phyloP scores from a whole-genome alignment of 345 rosid species.

The Bruguiera parviflora region DNA sequence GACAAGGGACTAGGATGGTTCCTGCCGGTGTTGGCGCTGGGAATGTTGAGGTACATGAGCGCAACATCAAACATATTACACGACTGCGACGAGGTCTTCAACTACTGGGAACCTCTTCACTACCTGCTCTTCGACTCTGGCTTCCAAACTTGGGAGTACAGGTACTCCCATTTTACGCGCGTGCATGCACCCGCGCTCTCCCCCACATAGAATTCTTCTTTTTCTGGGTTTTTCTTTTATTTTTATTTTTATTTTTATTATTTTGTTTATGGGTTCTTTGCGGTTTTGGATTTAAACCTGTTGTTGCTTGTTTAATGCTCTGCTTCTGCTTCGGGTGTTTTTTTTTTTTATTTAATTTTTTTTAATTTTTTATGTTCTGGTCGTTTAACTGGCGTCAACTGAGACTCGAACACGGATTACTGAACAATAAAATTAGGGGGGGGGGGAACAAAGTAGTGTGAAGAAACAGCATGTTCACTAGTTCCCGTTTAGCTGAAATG shows the following conservation, averaged over 20 bases:
- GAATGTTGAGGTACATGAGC: conserved; percentile 88
- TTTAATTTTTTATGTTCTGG: too few species aligned
- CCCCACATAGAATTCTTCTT: neutral
- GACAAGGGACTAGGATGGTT: conserved; percentile 70
- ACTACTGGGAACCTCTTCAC: conserved; percentile 99
- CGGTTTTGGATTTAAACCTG: neutral
- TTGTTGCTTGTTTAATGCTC: neutral
- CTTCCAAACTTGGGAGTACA: conserved; percentile 97
- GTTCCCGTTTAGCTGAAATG: too few species aligned
- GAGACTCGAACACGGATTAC: too few species aligned
- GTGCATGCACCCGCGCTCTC: too few species aligned
- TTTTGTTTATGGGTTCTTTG: neutral
- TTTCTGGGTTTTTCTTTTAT: neutral
- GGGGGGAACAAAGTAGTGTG: too few species aligned
- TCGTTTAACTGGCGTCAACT: too few species aligned
- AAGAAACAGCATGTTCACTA: too few species aligned
- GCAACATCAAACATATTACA: conserved; percentile 94
- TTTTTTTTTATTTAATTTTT: too few species aligned
- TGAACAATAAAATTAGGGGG: too few species aligned
- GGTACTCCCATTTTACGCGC: conserved; percentile 32
- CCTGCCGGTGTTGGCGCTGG: conserved; percentile 61
- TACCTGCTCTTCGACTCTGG: conserved; percentile 87
- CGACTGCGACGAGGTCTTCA: conserved; percentile 98
- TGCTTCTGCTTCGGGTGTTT: too few species aligned
- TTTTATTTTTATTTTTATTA: too few species aligned